phyloP scores from a whole-genome alignment of 495 filamentous ascomycete species.

The Trypethelium eluteriae region DNA sequence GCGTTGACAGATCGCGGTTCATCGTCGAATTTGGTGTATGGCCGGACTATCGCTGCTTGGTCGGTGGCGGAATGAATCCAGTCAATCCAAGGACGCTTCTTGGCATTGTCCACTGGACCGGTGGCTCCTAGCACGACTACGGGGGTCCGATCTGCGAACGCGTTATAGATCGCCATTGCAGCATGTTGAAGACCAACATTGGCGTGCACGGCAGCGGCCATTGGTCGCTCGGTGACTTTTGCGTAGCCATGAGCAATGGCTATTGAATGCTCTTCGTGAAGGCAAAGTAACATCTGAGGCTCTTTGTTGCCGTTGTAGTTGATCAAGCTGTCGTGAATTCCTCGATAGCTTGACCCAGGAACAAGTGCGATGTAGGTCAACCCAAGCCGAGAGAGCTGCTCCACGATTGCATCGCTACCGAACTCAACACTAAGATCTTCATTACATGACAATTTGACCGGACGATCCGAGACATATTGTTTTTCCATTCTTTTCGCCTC shows the following conservation, averaged over 20 bases:
- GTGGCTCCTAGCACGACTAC: slow-evolving; percentile 23
- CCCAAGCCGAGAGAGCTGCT: slow-evolving; percentile 10
- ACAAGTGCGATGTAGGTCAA: slow-evolving; percentile 21
- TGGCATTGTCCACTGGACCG: slow-evolving; percentile 20
- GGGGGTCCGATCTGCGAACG: slow-evolving; percentile 21
- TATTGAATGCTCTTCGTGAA: slow-evolving; percentile 26
- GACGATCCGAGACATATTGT: background rate
- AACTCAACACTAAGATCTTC: background rate
- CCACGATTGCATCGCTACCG: slow-evolving; percentile 16
- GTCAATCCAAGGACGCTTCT: slow-evolving; percentile 24
- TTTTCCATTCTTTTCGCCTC: background rate
- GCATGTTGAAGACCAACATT: slow-evolving; percentile 25
- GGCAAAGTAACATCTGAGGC: slow-evolving; percentile 22
- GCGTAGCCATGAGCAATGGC: slow-evolving; percentile 26
- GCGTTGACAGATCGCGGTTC: slow-evolving; percentile 21
- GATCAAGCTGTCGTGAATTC: slow-evolving; percentile 23
- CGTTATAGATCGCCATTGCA: slow-evolving; percentile 24
- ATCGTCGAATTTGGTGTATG: slow-evolving; percentile 25
- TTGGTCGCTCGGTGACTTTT: slow-evolving; percentile 23
- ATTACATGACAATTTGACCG: background rate
- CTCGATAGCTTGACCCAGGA: slow-evolving; percentile 22
- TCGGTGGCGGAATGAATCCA: slow-evolving; percentile 21
- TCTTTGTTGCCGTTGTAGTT: slow-evolving; percentile 21
- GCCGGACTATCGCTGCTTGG: slow-evolving; percentile 20
- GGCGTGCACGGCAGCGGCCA: slow-evolving; percentile 24